phyloP scores from a whole-genome alignment of 1,284 basidiomycete species.

The Irpex sp. region DNA sequence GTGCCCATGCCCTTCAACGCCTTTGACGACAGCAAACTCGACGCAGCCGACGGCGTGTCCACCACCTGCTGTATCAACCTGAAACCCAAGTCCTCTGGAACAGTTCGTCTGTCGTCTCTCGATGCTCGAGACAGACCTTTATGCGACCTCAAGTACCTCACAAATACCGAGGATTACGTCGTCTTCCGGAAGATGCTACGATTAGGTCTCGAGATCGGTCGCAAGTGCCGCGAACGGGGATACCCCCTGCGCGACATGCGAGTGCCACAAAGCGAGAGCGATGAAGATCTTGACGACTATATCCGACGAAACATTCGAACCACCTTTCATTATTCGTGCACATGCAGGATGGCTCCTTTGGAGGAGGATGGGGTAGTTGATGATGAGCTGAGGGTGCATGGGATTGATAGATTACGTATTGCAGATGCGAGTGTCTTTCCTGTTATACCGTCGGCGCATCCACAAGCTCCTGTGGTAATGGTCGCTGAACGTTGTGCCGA shows the following conservation, averaged over 20 bases:
- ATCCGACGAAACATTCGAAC: constrained; percentile 33
- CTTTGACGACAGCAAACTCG: constrained; percentile 24
- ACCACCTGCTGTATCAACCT: constrained; percentile 34
- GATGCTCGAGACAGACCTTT: constrained; percentile 39
- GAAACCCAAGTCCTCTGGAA: constrained; percentile 40
- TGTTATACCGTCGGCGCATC: constrained; percentile 40
- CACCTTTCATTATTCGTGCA: constrained; percentile 44
- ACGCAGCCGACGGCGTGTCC: constrained; percentile 30
- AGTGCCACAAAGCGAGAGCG: constrained; percentile 33
- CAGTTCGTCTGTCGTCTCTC: constrained; percentile 37
- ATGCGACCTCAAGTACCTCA: constrained; percentile 39
- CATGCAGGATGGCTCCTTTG: constrained; percentile 47
- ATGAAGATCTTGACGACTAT: constrained; percentile 36
- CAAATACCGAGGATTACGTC: constrained; percentile 30
- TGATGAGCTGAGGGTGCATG: constrained; percentile 57
- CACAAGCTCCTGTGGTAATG: constrained; percentile 43
- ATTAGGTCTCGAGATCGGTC: constrained; percentile 33
- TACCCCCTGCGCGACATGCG: constrained; percentile 38
- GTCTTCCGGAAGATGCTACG: constrained; percentile 32
- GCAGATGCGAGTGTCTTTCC: constrained; percentile 52
- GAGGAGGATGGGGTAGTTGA: constrained; percentile 53
- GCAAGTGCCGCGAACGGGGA: constrained; percentile 37
- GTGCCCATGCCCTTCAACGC: constrained; percentile 33
- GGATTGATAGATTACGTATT: constrained; percentile 46
- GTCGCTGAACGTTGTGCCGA: constrained; percentile 45